These are phyloP conservation scores for Lentinula sp. DNA, from an alignment of 768 basidiomycete species.

Conservation along the genomic window DNA sequence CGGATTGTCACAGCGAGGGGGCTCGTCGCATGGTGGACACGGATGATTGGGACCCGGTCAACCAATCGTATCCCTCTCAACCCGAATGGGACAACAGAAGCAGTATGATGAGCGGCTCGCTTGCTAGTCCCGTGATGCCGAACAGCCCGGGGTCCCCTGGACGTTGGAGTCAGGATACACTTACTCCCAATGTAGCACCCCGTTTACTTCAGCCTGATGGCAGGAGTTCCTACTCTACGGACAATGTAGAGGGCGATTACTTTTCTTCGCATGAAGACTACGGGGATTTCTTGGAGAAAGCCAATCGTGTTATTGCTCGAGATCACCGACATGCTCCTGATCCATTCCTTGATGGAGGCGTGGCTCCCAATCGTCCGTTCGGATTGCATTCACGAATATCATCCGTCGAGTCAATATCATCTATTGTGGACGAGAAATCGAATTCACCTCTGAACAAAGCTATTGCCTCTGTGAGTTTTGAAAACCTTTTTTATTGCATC, in stretches of 20 bases:
- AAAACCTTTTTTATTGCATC: background rate
- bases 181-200: background rate
- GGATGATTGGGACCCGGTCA: conserved; percentile 77
- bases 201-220: conserved; percentile 12
- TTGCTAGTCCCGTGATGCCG: conserved; percentile 21
- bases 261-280: conserved; percentile 32
- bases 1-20: conserved; percentile 54
- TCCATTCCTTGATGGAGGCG: conserved; percentile 69
- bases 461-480: conserved; percentile 65
- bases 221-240: conserved; percentile 4
- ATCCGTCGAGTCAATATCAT: conserved; percentile 59
- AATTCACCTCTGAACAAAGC: conserved; percentile 93
- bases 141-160: conserved; percentile 3
- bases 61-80: conserved; percentile 34
- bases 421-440: conserved; percentile 85
- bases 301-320: conserved; percentile 76
- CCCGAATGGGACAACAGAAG: conserved; percentile 4
- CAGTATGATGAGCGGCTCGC: conserved; percentile 22
- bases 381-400: conserved; percentile 77
- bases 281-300: conserved; percentile 77
- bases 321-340: conserved; percentile 77
- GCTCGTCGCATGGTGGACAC: conserved; percentile 51
- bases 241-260: conserved; percentile 7
- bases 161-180: background rate
- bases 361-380: conserved; percentile 33